These are phyloP conservation scores for Vitis labrusca DNA, from an alignment of 164 flowering plant genomes.

Conservation along the genomic window DNA sequence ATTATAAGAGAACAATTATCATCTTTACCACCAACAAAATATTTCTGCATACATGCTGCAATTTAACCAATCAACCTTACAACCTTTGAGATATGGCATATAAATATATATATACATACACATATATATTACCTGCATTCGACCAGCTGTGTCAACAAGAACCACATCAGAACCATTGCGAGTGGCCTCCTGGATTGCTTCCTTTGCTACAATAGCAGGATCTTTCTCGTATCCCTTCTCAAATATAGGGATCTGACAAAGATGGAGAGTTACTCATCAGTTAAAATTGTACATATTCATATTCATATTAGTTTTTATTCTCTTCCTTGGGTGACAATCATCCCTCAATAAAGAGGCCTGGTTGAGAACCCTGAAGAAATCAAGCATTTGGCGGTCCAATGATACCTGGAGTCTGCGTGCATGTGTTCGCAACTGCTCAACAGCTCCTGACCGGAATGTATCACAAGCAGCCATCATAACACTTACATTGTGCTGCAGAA, in stretches of 20 bases:
- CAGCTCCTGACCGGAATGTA: conserved; percentile 97
- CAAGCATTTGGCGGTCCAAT: neutral
- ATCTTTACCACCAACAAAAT: too few species aligned
- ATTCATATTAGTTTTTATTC: too few species aligned
- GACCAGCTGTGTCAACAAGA: conserved; percentile 96
- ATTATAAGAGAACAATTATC: too few species aligned
- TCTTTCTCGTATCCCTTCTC: conserved; percentile 99
- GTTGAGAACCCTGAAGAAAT: neutral
- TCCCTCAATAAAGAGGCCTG: too few species aligned
- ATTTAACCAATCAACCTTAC: too few species aligned
- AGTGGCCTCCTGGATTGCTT: conserved; percentile 90
- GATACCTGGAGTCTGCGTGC: conserved; percentile 95
- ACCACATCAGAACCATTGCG: conserved; percentile 92
- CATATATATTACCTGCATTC: conserved; percentile 77
- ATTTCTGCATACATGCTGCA: neutral
- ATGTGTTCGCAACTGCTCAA: conserved; percentile 96
- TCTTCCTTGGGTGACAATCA: too few species aligned
- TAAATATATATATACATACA: neutral
- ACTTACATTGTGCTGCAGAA: conserved; percentile 80
- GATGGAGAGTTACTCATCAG: neutral
- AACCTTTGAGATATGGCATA: neutral
- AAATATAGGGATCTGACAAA: conserved; percentile 76
- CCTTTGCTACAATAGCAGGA: conserved; percentile 96
- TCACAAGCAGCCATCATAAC: conserved; percentile 99
- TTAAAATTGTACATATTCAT: neutral